Percentiles rank a stretch among this genome's conserved stretches.
Evolutionary conservation across 768 basidiomycete species (phyloP).

Genomic region (Obba rivulosa): DNA sequence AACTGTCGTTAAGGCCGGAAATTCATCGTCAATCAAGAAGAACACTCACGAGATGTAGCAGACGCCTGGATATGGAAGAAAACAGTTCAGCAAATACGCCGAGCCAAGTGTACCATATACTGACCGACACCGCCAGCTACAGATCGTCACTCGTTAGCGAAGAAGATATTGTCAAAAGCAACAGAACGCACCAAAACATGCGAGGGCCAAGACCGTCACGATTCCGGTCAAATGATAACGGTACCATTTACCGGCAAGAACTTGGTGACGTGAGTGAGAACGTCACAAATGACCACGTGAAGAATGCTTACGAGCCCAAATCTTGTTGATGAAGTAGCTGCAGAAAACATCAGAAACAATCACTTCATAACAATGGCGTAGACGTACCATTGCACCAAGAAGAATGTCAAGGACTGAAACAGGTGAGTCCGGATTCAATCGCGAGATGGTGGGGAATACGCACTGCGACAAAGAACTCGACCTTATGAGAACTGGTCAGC

Average conservation of each 20-base stretch:
- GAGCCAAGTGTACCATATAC: neutral
- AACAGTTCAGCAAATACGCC: too few species aligned
- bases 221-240: too few species aligned
- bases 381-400: conserved; percentile 1
- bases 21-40: too few species aligned
- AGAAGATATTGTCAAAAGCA: too few species aligned
- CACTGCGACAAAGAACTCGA: neutral
- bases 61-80: too few species aligned
- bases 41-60: too few species aligned
- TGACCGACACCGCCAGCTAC: conserved; percentile 1
- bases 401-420: neutral
- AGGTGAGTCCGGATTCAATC: neutral
- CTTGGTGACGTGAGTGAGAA: neutral
- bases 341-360: neutral
- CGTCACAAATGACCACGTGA: neutral
- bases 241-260: too few species aligned
- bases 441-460: neutral
- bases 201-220: too few species aligned
- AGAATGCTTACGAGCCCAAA: neutral
- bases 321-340: conserved; percentile 1
- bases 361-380: neutral
- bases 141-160: too few species aligned
- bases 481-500: neutral
- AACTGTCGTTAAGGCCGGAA: too few species aligned
- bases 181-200: too few species aligned